Conservation (phyloP, 2,329 filamentous ascomycete genomes). For the Phialophora chinensis region DNA sequence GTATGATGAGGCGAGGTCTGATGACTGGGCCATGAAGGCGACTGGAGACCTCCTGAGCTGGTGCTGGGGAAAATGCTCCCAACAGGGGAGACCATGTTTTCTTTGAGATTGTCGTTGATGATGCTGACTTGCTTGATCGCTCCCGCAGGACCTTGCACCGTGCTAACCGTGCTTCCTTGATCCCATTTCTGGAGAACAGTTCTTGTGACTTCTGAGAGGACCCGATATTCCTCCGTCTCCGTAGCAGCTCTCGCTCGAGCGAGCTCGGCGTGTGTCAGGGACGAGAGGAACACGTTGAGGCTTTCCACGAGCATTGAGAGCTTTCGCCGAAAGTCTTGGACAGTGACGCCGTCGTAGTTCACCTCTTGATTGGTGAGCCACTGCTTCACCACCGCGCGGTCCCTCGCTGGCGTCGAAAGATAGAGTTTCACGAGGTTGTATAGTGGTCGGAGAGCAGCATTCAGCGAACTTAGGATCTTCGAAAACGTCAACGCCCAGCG, state of each 20-base stretch:
- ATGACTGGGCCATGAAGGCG: slow-evolving; percentile 10
- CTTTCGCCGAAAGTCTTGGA: slow-evolving; percentile 35
- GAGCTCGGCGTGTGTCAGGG: slow-evolving; percentile 34
- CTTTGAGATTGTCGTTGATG: slow-evolving; percentile 18
- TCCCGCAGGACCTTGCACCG: neutral
- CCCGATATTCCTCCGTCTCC: slow-evolving; percentile 33
- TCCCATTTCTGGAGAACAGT: slow-evolving; percentile 37
- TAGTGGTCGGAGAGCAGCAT: slow-evolving; percentile 29
- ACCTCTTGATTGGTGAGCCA: slow-evolving; percentile 32
- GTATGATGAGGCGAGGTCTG: slow-evolving; percentile 9
- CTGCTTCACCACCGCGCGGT: slow-evolving; percentile 28
- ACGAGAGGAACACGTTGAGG: slow-evolving; percentile 36
- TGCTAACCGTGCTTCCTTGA: slow-evolving; percentile 3
- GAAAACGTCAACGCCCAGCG: slow-evolving; percentile 35
- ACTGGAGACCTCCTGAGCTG: neutral
- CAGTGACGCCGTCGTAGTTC: slow-evolving; percentile 32
- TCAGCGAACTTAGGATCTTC: slow-evolving; percentile 32
- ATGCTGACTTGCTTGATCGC: slow-evolving; percentile 14
- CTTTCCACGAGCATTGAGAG: slow-evolving; percentile 36
- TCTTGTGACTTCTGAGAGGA: slow-evolving; percentile 32
- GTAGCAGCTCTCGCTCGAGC: slow-evolving; percentile 30
- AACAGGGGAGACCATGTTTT: slow-evolving; percentile 7
- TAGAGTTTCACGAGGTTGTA: slow-evolving; percentile 34
- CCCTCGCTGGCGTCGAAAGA: slow-evolving; percentile 27
- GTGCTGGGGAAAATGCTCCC: neutral